Percentiles rank a stretch among this genome's conserved stretches.
These are phyloP conservation scores for Pseudogymnoascus sp. DNA, from an alignment of 2,329 filamentous ascomycete genomes.

Conservation along the genomic window DNA sequence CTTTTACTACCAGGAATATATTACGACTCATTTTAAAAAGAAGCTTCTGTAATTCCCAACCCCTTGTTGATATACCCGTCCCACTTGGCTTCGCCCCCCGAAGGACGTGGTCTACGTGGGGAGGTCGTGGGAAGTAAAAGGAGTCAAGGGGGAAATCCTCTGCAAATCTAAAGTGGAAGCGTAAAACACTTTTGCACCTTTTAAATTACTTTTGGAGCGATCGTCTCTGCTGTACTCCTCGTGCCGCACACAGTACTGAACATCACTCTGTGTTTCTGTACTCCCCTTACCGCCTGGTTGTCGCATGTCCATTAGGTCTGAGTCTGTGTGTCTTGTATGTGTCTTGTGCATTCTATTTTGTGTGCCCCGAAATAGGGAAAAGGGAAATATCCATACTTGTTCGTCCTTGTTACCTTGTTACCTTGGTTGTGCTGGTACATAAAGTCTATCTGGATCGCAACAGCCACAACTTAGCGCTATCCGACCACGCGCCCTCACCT, in stretches of 20 bases:
- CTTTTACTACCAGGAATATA: not conserved
- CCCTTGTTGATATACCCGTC: not conserved
- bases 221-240: constrained; percentile 1
- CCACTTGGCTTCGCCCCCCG: constrained; percentile 2
- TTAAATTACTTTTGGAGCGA: constrained; percentile 5
- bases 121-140: not conserved
- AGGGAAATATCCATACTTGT: not conserved
- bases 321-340: not conserved
- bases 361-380: not conserved
- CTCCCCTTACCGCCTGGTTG: not conserved
- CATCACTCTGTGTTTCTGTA: not conserved
- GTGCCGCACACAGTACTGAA: not conserved
- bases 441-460: constrained; percentile 6
- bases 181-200: constrained; percentile 2
- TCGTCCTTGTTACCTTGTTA: not conserved
- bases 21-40: constrained; percentile 1
- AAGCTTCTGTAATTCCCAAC: constrained; percentile 4
- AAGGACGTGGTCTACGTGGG: not conserved
- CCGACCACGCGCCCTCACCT: not conserved
- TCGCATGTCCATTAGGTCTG: not conserved
- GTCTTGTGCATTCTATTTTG: not conserved
- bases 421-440: not conserved
- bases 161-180: not conserved
- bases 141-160: not conserved
- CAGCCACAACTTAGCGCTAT: not conserved